These are phyloP conservation scores for Guillardia theta DNA, from an alignment of 78 protist genomes.

Conservation along the genomic window DNA sequence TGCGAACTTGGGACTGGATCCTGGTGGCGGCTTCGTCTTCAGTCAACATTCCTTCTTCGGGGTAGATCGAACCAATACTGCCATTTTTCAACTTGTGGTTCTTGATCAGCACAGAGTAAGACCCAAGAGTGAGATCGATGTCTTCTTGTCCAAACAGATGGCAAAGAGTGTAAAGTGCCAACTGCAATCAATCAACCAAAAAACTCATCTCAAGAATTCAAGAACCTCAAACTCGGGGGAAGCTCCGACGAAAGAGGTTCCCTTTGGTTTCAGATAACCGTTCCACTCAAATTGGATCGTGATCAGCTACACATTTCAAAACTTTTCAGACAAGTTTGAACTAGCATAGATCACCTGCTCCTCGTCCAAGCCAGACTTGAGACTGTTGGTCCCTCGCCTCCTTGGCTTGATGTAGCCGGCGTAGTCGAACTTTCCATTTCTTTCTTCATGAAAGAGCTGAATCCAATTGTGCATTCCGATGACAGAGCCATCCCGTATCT, in stretches of 20 bases:
- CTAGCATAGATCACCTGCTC: background rate
- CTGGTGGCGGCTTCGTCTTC: background rate
- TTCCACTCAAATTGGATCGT: background rate
- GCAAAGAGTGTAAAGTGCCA: slow-evolving; percentile 10
- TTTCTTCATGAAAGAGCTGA: background rate
- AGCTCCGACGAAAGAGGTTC: background rate
- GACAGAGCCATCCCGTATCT: background rate
- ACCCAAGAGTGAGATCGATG: background rate
- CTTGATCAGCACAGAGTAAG: background rate
- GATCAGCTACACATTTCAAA: background rate
- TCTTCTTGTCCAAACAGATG: background rate
- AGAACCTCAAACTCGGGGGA: slow-evolving; percentile 8
- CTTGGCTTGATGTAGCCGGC: background rate
- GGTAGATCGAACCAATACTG: background rate
- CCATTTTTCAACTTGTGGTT: background rate
- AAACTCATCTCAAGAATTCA: no score
- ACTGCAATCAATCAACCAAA: no score
- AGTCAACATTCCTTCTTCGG: no score
- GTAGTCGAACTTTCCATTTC: background rate
- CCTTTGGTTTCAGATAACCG: background rate
- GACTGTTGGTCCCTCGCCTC: background rate
- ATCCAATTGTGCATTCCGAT: background rate
- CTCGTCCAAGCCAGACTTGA: background rate
- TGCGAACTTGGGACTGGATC: background rate
- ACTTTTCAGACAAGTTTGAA: background rate